A percentile compares a stretch with the other conserved stretches of the same genome.
phyloP scores from a whole-genome alignment of 2,329 filamentous ascomycete species.

The Zopfia rhizophila region DNA sequence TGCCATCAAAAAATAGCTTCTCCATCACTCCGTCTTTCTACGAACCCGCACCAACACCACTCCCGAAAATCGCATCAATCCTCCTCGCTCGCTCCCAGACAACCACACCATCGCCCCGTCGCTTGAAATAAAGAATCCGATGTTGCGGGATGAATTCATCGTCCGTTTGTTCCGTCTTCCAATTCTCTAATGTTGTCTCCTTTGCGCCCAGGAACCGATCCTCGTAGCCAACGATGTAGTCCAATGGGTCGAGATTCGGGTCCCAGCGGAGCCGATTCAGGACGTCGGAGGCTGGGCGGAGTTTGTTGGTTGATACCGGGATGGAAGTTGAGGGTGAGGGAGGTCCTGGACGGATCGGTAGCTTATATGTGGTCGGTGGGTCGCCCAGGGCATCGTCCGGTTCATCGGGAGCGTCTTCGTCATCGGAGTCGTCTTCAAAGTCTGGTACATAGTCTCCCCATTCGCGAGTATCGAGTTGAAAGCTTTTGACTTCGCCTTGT shows the following conservation, averaged over 20 bases:
- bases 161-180: constrained; percentile 64
- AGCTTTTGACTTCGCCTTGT: constrained; percentile 45
- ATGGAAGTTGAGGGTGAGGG: constrained; percentile 14
- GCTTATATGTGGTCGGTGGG: constrained; percentile 17
- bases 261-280: constrained; percentile 64
- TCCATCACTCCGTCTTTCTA: no score
- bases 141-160: constrained; percentile 68
- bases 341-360: constrained; percentile 29
- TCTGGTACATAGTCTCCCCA: constrained; percentile 62
- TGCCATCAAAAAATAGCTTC: no score
- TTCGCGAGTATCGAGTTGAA: constrained; percentile 60
- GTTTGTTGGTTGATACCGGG: constrained; percentile 39
- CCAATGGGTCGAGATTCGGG: constrained; percentile 52
- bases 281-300: constrained; percentile 55
- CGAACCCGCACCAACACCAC: constrained; percentile 49
- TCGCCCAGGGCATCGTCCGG: constrained; percentile 17
- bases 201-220: constrained; percentile 63
- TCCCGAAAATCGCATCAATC: constrained; percentile 60
- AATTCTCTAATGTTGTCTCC: constrained; percentile 60
- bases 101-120: constrained; percentile 47
- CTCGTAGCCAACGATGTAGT: constrained; percentile 64
- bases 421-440: constrained; percentile 52
- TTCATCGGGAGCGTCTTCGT: constrained; percentile 34
- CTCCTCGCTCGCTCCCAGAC: constrained; percentile 63
- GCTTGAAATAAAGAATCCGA: constrained; percentile 62